Base-by-base conservation (phyloP, 179 eudicot species). In the Drosera spatulata region DNA sequence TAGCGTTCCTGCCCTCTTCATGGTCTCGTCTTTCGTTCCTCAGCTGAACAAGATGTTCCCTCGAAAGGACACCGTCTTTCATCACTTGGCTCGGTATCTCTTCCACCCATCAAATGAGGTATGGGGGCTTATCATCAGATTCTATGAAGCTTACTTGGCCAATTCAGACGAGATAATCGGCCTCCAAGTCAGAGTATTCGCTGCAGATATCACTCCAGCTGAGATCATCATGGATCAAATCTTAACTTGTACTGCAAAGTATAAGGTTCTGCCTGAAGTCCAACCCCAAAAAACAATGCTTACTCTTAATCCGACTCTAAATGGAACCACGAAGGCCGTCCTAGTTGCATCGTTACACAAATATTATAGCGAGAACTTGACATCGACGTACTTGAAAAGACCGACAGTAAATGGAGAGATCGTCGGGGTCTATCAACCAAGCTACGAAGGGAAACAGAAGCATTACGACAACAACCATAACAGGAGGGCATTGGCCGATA, bases 71-170 rank as follows among this genome's bases (percentile, higher is more conserved):
- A 54, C 74, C 2, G 82, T 86, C 61, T 83, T 86, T 63, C 86
- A 83, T 63, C 63, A 68, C 77, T 52, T 86, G 66, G 80, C 85
- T 5, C 57, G 83, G 38, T 81, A 86, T 61, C 79, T 86, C 12
- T 73, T 79, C 59, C 79, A 77, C 62, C 95, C 95, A 0, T 73
- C 89, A 12, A 81, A 86, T 69, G 39, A 75, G 7, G 80, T 77
- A 6, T 86, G 94, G 94, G 82, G 85, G 1, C 81, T 79, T n/a
- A 69, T 83, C 48, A 72, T 73, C 12, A 65, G 83, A 61, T 86
- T 72, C 67, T 74, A 86, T 56, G 53, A 77, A 14, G 66, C 85
- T 45, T 83, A 79, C 62, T 61, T 86, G 50, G 79, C 85, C 0
- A 67, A 71, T 13, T 78, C 85, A n/a, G 80, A 83, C 51, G 80